Evolutionary conservation across 768 basidiomycete genomes (phyloP).

Genomic region (Hypsizygus marmoreus): DNA sequence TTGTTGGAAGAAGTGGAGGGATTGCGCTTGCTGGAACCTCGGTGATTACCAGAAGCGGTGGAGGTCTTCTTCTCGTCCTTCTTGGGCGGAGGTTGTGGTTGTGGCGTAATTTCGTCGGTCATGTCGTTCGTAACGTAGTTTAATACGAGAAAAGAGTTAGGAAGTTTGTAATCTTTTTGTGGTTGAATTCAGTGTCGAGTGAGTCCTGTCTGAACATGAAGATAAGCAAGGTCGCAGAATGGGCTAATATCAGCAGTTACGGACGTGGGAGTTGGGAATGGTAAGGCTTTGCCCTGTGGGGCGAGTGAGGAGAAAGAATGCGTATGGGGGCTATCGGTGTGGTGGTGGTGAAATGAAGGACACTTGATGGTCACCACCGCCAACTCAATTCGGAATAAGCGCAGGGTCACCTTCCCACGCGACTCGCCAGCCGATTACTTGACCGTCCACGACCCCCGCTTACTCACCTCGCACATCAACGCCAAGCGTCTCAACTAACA

Average conservation of each 20-base stretch:
- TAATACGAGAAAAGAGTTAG: slow-evolving; percentile 43
- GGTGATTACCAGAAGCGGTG: slow-evolving; percentile 47
- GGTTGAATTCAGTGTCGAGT: slow-evolving; percentile 36
- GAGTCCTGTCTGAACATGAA: slow-evolving; percentile 26
- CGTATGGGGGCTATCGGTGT: slow-evolving; percentile 43
- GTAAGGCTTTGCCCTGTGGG: slow-evolving; percentile 81
- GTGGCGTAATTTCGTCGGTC: slow-evolving; percentile 77
- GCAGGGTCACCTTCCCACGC: slow-evolving; percentile 41
- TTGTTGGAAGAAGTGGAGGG: slow-evolving; percentile 50
- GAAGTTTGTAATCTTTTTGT: slow-evolving; percentile 53
- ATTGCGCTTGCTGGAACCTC: slow-evolving; percentile 57
- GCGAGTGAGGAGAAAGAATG: slow-evolving; percentile 76
- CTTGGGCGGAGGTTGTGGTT: slow-evolving; percentile 55
- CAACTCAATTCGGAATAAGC: slow-evolving; percentile 26
- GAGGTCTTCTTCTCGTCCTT: slow-evolving; percentile 76
- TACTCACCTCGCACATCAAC: slow-evolving; percentile 9
- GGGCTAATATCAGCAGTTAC: background rate
- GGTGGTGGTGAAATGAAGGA: slow-evolving; percentile 51
- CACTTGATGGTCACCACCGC: slow-evolving; percentile 40
- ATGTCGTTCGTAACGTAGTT: slow-evolving; percentile 78
- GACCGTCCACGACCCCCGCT: background rate
- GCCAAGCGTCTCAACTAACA: background rate
- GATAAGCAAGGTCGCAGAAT: slow-evolving; percentile 12
- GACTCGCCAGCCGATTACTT: slow-evolving; percentile 5
- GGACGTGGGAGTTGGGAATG: slow-evolving; percentile 18